These are phyloP conservation scores for Vitis labrusca DNA, from an alignment of 164 flowering plant species.

Conservation along the genomic window DNA sequence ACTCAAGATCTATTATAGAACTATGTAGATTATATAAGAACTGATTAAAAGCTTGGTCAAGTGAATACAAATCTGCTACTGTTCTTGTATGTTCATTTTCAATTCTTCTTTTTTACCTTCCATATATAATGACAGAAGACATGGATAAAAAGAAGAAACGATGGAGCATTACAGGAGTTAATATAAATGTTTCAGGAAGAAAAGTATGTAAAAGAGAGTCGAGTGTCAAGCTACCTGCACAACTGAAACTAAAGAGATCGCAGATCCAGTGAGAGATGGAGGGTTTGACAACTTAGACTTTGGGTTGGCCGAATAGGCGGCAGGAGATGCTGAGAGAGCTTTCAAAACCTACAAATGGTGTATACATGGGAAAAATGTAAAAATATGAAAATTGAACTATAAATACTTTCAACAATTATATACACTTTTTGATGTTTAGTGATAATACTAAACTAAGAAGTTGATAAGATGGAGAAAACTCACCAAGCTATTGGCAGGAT, in stretches of 20 bases:
- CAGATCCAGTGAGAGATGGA: conserved; percentile 75
- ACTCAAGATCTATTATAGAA: too few relatives aligned
- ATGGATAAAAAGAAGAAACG: not conserved
- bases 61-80: not conserved
- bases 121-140: not conserved
- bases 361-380: not conserved
- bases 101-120: not conserved
- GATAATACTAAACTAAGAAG: not conserved
- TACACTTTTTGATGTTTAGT: not conserved
- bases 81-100: not conserved
- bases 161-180: not conserved
- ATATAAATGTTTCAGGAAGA: not conserved
- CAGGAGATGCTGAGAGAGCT: conserved; percentile 89
- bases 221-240: conserved; percentile 61
- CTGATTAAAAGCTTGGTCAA: not conserved
- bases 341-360: conserved; percentile 61
- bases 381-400: not conserved
- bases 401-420: not conserved
- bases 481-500: conserved; percentile 83
- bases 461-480: conserved; percentile 6
- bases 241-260: conserved; percentile 83
- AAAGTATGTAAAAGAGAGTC: not conserved
- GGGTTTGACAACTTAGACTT: conserved; percentile 65
- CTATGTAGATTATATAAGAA: not conserved
- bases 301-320: conserved; percentile 94